These are phyloP conservation scores for Diutina neorugosa DNA, from an alignment of 1,139 yeast species.

Conservation along the genomic window DNA sequence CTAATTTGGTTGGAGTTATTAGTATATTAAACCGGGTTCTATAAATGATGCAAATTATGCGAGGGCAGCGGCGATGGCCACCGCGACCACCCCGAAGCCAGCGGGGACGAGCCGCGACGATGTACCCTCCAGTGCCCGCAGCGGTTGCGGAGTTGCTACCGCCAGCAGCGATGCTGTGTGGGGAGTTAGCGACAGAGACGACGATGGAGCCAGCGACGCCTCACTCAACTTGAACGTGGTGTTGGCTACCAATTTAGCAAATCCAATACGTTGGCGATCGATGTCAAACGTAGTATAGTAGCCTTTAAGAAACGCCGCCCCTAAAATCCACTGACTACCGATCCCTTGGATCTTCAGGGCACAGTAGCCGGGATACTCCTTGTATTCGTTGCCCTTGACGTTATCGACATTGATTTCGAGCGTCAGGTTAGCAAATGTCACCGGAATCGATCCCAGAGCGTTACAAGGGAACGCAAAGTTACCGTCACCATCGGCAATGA, in stretches of 20 bases:
- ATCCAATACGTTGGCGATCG: slow-evolving; percentile 36
- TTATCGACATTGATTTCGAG: slow-evolving; percentile 34
- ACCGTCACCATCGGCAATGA: slow-evolving; percentile 39
- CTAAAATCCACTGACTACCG: slow-evolving; percentile 35
- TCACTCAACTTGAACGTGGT: slow-evolving; percentile 5
- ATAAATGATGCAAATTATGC: neutral
- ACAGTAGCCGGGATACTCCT: slow-evolving; percentile 36
- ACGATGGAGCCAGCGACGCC: neutral
- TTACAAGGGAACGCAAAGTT: slow-evolving; percentile 53
- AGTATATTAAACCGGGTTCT: neutral
- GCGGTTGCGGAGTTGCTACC: neutral
- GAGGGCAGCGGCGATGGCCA: neutral
- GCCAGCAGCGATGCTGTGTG: neutral
- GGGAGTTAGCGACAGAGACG: neutral
- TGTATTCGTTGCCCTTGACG: slow-evolving; percentile 38
- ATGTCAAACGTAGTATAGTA: slow-evolving; percentile 52
- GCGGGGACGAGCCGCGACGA: neutral
- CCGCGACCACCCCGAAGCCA: neutral
- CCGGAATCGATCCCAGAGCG: slow-evolving; percentile 20
- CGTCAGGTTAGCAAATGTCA: slow-evolving; percentile 29
- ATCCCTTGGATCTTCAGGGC: slow-evolving; percentile 55
- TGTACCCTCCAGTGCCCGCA: neutral
- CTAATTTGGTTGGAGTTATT: slow-evolving; percentile 17
- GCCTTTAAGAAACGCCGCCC: slow-evolving; percentile 46
- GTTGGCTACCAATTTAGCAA: slow-evolving; percentile 12